Evolutionary conservation across 306 rosid genomes (phyloP), one percentile per base, ranked within the genome.

Genomic region (Acacia acuminata): DNA sequence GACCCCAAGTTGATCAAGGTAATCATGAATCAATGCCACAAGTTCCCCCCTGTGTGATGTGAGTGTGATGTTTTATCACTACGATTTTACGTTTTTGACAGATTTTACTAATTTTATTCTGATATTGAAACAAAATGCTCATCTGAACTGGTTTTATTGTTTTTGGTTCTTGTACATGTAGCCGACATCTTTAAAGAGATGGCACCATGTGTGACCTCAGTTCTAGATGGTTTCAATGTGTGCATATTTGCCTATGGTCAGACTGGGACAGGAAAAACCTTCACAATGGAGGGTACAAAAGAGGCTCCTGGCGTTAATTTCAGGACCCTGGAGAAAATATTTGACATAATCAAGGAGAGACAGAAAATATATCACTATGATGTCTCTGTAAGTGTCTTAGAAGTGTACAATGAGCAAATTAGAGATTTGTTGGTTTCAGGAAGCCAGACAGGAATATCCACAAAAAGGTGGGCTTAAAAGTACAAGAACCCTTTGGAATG

Each of bases 201-300:
- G 0, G 92, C 90, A 32, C 96, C 97, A 81, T 91, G 92, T 83
- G 97, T 92, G 27, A 77, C 91, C 79, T 96, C 99, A 22, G 98
- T 96, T 81, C 81, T 96, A 76, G 98, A 96, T 79, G 99, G 99
- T 6, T 96, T 88, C 91, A 96, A 93, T 76, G 99, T 93, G 42
- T 96, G 99, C 89, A 90, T 96, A 77, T 96, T 93, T 84, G 99
- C 99, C 11, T 96, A 91, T 40, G 99, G 99, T 47, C 99, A 96
- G 84, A 96, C 99, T 7, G 99, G 99, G 68, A 92, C 94, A 8
- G 99, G 99, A 44, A 96, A 96, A 84, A 96, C 99, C n/a, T 96
- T 93, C 78, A 96, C 99, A 64, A 96, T 96, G 98, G 96, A 92
- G 84, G 99, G 99, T 22, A 92, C 96, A 22, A 85, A 91, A 85